phyloP scores from a whole-genome alignment of 1,284 basidiomycete genomes.

The Malassezia caprae region DNA sequence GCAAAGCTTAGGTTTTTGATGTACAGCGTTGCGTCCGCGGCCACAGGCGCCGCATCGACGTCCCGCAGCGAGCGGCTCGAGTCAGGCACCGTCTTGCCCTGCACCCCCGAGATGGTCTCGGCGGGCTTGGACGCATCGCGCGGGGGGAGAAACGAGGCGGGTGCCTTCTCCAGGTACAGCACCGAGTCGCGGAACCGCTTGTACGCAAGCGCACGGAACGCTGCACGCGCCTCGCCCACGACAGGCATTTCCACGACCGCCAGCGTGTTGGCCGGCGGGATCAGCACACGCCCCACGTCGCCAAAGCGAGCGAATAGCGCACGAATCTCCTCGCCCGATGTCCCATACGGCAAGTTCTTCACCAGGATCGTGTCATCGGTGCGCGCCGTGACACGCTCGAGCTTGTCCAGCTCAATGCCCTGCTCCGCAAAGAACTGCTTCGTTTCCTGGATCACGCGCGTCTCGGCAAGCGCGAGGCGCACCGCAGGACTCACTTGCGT shows the following conservation, averaged over 20 bases:
- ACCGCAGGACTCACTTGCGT: slow-evolving; percentile 56
- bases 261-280: slow-evolving; percentile 87
- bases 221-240: slow-evolving; percentile 45
- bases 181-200: slow-evolving; percentile 77
- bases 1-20: slow-evolving; percentile 87
- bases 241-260: slow-evolving; percentile 79
- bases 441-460: slow-evolving; percentile 88
- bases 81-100: slow-evolving; percentile 18
- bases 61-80: slow-evolving; percentile 26
- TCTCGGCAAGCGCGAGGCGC: slow-evolving; percentile 89
- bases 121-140: neutral
- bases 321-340: slow-evolving; percentile 62
- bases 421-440: slow-evolving; percentile 63
- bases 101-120: slow-evolving; percentile 8
- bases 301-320: slow-evolving; percentile 73
- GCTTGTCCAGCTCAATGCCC: slow-evolving; percentile 52
- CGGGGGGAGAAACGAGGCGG: slow-evolving; percentile 55
- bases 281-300: slow-evolving; percentile 62
- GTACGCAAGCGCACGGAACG: slow-evolving; percentile 75
- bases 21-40: slow-evolving; percentile 73
- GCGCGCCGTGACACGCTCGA: slow-evolving; percentile 30
- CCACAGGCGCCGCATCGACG: slow-evolving; percentile 15
- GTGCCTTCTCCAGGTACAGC: slow-evolving; percentile 86
- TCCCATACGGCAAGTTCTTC: slow-evolving; percentile 94
- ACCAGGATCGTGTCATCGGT: slow-evolving; percentile 71